phyloP scores from a whole-genome alignment of 2,329 filamentous ascomycete genomes.

The Talaromyces sp. region DNA sequence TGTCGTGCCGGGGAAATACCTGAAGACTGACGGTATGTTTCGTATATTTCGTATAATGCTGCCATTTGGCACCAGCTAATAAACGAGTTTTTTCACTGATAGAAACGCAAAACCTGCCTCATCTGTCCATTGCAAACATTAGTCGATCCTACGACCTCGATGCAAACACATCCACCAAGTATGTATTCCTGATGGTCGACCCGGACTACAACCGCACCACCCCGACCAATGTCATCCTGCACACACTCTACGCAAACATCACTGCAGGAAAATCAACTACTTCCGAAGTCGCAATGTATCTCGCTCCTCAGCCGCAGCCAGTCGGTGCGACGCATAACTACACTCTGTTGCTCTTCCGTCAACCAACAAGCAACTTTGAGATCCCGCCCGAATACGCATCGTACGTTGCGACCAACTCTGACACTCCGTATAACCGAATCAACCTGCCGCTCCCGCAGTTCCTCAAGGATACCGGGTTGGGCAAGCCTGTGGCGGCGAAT shows the following conservation, averaged over 20 bases:
- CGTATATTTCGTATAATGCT: neutral
- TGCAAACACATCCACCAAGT: neutral
- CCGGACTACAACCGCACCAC: neutral
- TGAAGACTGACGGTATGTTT: neutral
- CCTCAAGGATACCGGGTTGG: neutral
- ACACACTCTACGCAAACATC: conserved; percentile 4
- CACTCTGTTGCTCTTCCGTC: conserved; percentile 3
- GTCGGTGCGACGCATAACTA: conserved; percentile 4
- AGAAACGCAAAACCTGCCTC: neutral
- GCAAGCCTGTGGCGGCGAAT: conserved; percentile 1
- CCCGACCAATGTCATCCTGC: neutral
- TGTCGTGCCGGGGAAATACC: neutral
- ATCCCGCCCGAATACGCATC: conserved; percentile 1
- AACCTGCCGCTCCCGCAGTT: conserved; percentile 3
- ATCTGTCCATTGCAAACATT: neutral
- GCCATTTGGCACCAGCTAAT: neutral
- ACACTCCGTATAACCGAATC: neutral
- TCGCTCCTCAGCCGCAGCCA: neutral
- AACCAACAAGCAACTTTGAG: neutral
- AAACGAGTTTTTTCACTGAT: neutral
- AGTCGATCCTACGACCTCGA: neutral
- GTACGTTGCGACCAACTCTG: neutral
- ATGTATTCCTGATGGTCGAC: conserved; percentile 8
- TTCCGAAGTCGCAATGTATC: neutral
- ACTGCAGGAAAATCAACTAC: neutral